Base-by-base conservation (phyloP, 306 rosid species). In the Spatholobus suberectus region DNA sequence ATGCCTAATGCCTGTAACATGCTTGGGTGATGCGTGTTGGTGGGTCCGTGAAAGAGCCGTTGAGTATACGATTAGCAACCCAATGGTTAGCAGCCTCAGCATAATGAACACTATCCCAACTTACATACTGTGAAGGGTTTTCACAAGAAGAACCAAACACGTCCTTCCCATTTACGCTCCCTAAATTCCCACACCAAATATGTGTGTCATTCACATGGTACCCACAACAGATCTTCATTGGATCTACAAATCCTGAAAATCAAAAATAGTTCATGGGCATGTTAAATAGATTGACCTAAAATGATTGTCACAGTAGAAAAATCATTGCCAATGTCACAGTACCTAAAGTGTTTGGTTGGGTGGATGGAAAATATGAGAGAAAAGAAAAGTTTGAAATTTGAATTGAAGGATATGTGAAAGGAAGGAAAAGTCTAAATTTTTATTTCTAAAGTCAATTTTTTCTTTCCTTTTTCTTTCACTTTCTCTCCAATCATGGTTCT, bases 71-170 rank as follows among this genome's bases (percentile, higher is more conserved):
- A 70, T 85, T 51, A 5, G 96, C 96, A 81, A 89, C 89, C 95
- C 95, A 93, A 52, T 84, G 94, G 84, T 86, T 93, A 15, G 98
- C 97, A 26, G 97, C 98, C 75, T 93, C 88, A 67, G 99, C 88
- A 62, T 92, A 95, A 85, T 95, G 98, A 32, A 95, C 90, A n/a
- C 99, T 95, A 80, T 95, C 98, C 97, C 98, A 93, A 73, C 95
- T 93, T 52, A 95, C 80, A 75, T 65, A 75, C 23, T 35, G 77
- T 7, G 91, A 83, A 81, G 90, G 93, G 29, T 84, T 86, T 75
- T 72, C 82, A 90, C 99, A 95, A n/a, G 98, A 66, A 75, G 88
- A 88, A 26, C 98, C 97, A 52, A 44, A 93, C 26, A 92, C 90
- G 5, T 85, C 87, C 6, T 80, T 91, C 17, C 98, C 98, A 77